These are phyloP conservation scores for Rhododendron kiyosumense DNA, from an alignment of 148 eudicot species.

Conservation along the genomic window DNA sequence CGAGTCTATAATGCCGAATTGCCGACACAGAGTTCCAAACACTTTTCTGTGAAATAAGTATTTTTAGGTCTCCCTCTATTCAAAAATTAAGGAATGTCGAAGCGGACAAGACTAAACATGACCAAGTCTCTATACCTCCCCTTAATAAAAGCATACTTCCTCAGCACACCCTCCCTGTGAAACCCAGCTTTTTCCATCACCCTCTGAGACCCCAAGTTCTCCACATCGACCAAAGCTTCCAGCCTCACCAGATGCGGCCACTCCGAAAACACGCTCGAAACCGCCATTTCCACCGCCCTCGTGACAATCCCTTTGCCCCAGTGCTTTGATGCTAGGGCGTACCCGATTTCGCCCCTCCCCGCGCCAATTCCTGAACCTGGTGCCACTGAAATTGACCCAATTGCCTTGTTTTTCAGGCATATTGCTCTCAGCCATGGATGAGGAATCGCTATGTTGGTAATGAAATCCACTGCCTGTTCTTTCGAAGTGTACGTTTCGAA, in stretches of 20 bases:
- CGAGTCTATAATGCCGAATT: too few relatives aligned
- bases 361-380: not conserved
- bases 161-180: not conserved
- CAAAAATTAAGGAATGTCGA: not conserved
- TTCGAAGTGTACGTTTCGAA: constrained; percentile 25
- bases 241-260: constrained; percentile 27
- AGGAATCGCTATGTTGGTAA: constrained; percentile 16
- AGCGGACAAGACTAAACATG: not conserved
- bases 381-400: constrained; percentile 23
- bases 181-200: constrained; percentile 25
- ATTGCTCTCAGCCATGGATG: constrained; percentile 35
- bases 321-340: constrained; percentile 20
- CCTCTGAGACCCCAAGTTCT: constrained; percentile 29
- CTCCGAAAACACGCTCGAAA: constrained; percentile 14
- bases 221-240: constrained; percentile 24
- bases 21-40: too few relatives aligned
- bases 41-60: too few relatives aligned
- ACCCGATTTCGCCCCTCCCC: constrained; percentile 30
- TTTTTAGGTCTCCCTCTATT: too few relatives aligned
- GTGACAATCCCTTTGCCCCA: constrained; percentile 40
- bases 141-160: not conserved
- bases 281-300: constrained; percentile 25
- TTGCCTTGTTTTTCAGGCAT: constrained; percentile 18
- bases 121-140: not conserved
- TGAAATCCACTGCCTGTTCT: constrained; percentile 23